phyloP scores from a whole-genome alignment of 352 stramenopile species.

The Pythium guiyangense region DNA sequence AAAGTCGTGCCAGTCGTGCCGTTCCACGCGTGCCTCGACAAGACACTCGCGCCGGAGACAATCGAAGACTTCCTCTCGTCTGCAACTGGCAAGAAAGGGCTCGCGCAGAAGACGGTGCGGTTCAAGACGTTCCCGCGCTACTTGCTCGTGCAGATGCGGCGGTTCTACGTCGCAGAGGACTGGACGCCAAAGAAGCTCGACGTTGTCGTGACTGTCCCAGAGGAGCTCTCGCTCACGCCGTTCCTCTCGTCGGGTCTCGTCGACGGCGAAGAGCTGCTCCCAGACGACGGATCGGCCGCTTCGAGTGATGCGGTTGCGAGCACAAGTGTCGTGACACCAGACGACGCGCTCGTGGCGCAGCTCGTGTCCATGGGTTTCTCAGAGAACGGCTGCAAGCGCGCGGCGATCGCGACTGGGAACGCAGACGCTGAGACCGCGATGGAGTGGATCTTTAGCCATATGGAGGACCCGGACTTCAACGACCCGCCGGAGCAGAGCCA shows the following conservation, averaged over 20 bases:
- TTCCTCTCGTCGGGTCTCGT: slow-evolving; percentile 88
- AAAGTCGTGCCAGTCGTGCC: slow-evolving; percentile 89
- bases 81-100: slow-evolving; percentile 70
- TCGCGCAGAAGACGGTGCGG: slow-evolving; percentile 74
- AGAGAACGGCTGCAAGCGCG: slow-evolving; percentile 96
- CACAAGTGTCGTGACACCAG: slow-evolving; percentile 48
- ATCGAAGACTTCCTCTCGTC: slow-evolving; percentile 90
- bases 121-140: slow-evolving; percentile 96
- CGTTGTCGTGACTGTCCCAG: slow-evolving; percentile 94
- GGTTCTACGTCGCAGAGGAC: slow-evolving; percentile 95
- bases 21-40: slow-evolving; percentile 93
- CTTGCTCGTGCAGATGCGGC: slow-evolving; percentile 94
- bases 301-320: slow-evolving; percentile 11
- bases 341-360: slow-evolving; percentile 91
- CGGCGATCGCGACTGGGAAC: slow-evolving; percentile 91
- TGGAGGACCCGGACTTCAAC: slow-evolving; percentile 97
- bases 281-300: slow-evolving; percentile 35
- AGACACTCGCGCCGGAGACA: slow-evolving; percentile 84
- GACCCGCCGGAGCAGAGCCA: slow-evolving; percentile 54
- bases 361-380: slow-evolving; percentile 98
- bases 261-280: slow-evolving; percentile 84
- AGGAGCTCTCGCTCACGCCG: slow-evolving; percentile 72
- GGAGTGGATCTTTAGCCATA: slow-evolving; percentile 99
- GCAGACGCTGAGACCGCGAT: slow-evolving; percentile 91
- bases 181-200: slow-evolving; percentile 98